Conservation (phyloP, 177 flowering plant genomes). For the Vitis hybrid region DNA sequence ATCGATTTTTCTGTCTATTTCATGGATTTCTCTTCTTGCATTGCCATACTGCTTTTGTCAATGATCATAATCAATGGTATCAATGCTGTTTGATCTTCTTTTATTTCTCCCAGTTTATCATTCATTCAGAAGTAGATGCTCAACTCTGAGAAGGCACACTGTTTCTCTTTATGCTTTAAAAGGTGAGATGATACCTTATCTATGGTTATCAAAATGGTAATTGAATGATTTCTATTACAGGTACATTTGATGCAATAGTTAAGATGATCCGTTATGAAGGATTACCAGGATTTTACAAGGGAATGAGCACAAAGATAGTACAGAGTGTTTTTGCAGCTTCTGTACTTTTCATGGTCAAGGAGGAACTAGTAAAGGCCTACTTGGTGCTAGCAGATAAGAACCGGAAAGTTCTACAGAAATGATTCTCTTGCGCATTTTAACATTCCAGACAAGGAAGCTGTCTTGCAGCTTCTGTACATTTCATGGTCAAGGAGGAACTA, state of each 20-base stretch:
- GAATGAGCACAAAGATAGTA: slow-evolving; percentile 66
- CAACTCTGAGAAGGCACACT: no score
- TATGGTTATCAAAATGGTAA: neutral
- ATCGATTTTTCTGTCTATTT: no score
- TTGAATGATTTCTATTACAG: slow-evolving; percentile 24
- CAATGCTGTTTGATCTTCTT: no score
- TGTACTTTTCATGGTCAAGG: slow-evolving; percentile 61
- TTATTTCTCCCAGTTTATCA: no score
- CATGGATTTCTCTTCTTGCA: no score
- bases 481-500: slow-evolving; percentile 64
- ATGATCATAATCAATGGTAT: no score
- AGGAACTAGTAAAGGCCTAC: slow-evolving; percentile 56
- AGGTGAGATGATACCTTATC: neutral
- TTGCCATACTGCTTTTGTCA: no score
- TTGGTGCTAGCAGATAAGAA: slow-evolving; percentile 25
- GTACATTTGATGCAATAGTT: slow-evolving; percentile 55
- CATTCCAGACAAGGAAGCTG: neutral
- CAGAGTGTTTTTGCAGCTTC: slow-evolving; percentile 73
- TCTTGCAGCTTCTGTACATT: slow-evolving; percentile 56
- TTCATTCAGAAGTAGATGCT: no score
- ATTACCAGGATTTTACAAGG: slow-evolving; percentile 48
- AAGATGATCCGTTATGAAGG: slow-evolving; percentile 61
- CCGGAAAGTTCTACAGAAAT: slow-evolving; percentile 14
- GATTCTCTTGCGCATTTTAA: neutral
- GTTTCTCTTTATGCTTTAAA: neutral